Conservation (phyloP, 2,329 filamentous ascomycete genomes). For the Chaetothyriales sp. region DNA sequence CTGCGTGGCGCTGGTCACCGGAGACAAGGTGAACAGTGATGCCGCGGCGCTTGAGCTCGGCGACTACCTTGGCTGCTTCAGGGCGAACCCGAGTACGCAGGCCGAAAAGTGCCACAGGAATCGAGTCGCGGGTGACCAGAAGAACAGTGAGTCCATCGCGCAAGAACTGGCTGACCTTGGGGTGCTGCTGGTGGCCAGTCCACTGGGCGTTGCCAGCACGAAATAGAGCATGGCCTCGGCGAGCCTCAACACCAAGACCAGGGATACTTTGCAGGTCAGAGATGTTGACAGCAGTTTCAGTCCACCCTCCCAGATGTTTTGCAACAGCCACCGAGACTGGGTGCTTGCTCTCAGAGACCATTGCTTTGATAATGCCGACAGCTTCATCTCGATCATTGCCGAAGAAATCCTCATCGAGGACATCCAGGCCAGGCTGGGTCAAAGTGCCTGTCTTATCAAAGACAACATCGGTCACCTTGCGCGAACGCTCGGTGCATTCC, state of each 20-base stretch:
- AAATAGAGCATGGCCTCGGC: constrained; percentile 2
- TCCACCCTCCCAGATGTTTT: constrained; percentile 24
- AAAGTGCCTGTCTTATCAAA: constrained; percentile 74
- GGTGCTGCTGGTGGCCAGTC: constrained; percentile 23
- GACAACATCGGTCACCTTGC: constrained; percentile 49
- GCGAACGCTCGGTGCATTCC: constrained; percentile 46
- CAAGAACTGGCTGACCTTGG: constrained; percentile 23
- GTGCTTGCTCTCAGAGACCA: constrained; percentile 35
- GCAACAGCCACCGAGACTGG: constrained; percentile 39
- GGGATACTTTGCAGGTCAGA: constrained; percentile 16
- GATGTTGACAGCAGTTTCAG: constrained; percentile 10
- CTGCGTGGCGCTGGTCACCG: constrained; percentile 39
- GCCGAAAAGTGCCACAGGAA: constrained; percentile 35
- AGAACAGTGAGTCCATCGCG: constrained; percentile 36
- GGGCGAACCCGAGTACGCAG: constrained; percentile 35
- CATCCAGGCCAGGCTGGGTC: constrained; percentile 40
- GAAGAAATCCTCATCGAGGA: constrained; percentile 21
- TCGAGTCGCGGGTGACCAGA: constrained; percentile 38
- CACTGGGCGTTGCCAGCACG: constrained; percentile 19
- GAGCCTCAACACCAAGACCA: constrained; percentile 20
- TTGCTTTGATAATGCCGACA: not conserved
- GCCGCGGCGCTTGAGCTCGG: constrained; percentile 32
- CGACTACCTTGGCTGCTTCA: constrained; percentile 37
- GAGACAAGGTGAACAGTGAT: constrained; percentile 42
- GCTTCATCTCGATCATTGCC: constrained; percentile 23